phyloP scores from a whole-genome alignment of 1,139 yeast species.

The Candida sp. region DNA sequence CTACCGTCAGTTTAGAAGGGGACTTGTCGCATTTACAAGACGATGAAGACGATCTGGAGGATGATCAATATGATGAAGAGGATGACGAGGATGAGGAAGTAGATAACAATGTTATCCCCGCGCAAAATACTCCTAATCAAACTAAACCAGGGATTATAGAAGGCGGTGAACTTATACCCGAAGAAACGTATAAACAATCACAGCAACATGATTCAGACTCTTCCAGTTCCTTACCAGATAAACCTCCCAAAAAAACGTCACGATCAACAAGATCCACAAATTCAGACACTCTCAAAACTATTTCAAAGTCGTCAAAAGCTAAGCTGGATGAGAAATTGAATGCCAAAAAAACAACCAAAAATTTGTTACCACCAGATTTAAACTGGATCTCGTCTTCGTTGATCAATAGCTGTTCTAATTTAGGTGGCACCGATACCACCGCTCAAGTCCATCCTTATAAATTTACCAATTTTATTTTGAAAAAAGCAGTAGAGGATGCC shows the following conservation, averaged over 20 bases:
- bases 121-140: neutral
- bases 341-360: conserved; percentile 7
- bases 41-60: conserved; percentile 6
- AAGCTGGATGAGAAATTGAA: conserved; percentile 3
- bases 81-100: conserved; percentile 8
- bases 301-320: conserved; percentile 6
- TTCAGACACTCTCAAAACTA: conserved; percentile 11
- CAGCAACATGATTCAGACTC: conserved; percentile 16
- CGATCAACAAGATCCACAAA: conserved; percentile 17
- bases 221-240: conserved; percentile 18
- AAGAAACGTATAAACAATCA: conserved; percentile 10
- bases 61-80: conserved; percentile 12
- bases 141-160: neutral
- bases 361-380: conserved; percentile 63
- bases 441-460: conserved; percentile 97
- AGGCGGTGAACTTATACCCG: conserved; percentile 1
- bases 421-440: conserved; percentile 86
- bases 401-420: conserved; percentile 69
- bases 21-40: conserved; percentile 45
- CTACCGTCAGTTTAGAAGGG: conserved; percentile 87
- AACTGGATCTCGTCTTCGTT: conserved; percentile 76
- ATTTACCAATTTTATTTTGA: conserved; percentile 77
- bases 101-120: conserved; percentile 5
- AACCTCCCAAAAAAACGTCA: conserved; percentile 35
- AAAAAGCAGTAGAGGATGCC: conserved; percentile 67